Conservation (phyloP, 2,329 filamentous ascomycete genomes). For the Trichoderma oligosporum region DNA sequence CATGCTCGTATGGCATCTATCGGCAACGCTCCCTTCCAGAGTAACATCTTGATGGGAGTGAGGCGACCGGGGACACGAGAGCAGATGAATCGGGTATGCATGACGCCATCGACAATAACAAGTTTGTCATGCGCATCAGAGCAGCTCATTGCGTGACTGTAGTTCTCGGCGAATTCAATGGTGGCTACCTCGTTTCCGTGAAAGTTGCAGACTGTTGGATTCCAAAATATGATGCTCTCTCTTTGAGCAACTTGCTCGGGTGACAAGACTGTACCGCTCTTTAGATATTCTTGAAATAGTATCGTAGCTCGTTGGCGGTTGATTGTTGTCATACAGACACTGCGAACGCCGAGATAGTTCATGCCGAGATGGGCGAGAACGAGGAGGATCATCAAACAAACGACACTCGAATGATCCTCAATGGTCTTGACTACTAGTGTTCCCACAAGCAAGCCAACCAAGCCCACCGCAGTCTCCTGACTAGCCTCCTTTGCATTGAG, state of each 20-base stretch:
- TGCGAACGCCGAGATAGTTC: constrained; percentile 81
- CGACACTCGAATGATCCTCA: constrained; percentile 67
- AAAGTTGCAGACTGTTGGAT: constrained; percentile 30
- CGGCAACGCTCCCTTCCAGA: constrained; percentile 31
- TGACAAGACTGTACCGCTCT: constrained; percentile 49
- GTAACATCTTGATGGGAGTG: constrained; percentile 35
- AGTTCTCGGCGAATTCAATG: constrained; percentile 43
- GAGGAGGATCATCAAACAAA: constrained; percentile 66
- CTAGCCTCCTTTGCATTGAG: constrained; percentile 93
- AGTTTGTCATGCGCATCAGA: constrained; percentile 22
- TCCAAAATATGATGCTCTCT: constrained; percentile 59
- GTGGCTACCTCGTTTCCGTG: constrained; percentile 28
- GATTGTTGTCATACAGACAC: constrained; percentile 77
- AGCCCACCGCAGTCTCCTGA: constrained; percentile 88
- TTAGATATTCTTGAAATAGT: constrained; percentile 59
- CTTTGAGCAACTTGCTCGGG: constrained; percentile 62
- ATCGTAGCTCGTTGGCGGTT: constrained; percentile 85
- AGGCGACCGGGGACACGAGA: constrained; percentile 23
- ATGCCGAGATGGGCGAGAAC: constrained; percentile 74
- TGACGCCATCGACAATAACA: constrained; percentile 30
- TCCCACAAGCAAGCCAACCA: constrained; percentile 81
- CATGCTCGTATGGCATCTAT: constrained; percentile 35
- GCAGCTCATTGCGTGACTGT: constrained; percentile 35
- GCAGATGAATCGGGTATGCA: constrained; percentile 31
- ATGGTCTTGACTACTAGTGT: constrained; percentile 76